Base-by-base conservation (phyloP, 257 asterid species). In the Schizonepeta tenuifolia region DNA sequence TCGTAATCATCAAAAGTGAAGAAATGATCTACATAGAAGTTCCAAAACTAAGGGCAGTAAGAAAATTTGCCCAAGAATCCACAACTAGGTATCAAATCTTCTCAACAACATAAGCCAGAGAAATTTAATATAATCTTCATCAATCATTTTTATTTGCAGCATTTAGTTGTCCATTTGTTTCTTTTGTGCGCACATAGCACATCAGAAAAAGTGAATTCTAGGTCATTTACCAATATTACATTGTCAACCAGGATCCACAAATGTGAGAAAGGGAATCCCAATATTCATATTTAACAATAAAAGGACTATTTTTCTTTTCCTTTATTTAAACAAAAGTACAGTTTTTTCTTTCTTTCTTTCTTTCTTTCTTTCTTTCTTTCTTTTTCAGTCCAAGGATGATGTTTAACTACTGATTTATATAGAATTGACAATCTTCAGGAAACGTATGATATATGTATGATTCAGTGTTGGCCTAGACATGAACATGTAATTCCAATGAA, bases 11-110 rank as follows among this genome's bases (percentile, higher is more conserved):
- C 64, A 41, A 58, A 20, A 5, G 22, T 24, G 8, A 28, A 26
- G 58, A 49, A 73, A 49, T 67, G 35, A 24, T 5, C 7, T 15
- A 59, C 61, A 10, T 20, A 66, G 43, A 57, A 31, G 15, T 46
- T 57, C 53, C 69, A 75, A 56, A 21, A 44, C 73, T 44, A 44
- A 17, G 68, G 59, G 15, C 41, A 20, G 15, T 22, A 24, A 31
- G 35, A 26, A 44, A 12, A 43, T 14, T n/a, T 51, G 15, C 57
- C 17, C 20, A 47, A 60, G 70, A 31, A 59, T 31, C 26, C 24
- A 57, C 20, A 26, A 57, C 12, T 31, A 55, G 40, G 33, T 59
- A 33, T 35, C 31, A 15, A 13, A 17, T 65, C 43, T 65, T 41
- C 17, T 47, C 35, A 50, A 67, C 22, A n/a, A 8, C 21, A 17